Evolutionary conservation across 148 eudicot species (phyloP).

Genomic region (Arbutus unedo): DNA sequence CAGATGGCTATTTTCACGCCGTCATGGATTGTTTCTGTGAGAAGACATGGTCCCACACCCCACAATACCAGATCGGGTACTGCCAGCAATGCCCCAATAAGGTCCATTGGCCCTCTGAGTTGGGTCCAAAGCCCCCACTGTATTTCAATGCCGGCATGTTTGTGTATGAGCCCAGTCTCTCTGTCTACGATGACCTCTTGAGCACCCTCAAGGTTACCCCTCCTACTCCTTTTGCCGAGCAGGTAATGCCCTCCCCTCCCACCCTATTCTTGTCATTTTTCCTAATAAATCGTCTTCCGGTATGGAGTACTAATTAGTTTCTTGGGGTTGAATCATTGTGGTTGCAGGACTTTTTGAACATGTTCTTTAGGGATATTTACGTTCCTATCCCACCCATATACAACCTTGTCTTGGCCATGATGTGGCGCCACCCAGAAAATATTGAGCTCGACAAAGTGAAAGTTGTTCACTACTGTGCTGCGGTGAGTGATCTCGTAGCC

Average conservation of each 20-base stretch:
- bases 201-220: conserved; percentile 30
- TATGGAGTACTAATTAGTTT: not conserved
- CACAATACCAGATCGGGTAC: conserved; percentile 36
- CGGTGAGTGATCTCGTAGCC: conserved; percentile 16
- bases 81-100: conserved; percentile 39
- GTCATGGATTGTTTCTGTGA: conserved; percentile 50
- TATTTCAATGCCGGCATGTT: conserved; percentile 48
- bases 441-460: conserved; percentile 33
- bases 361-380: conserved; percentile 42
- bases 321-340: not conserved
- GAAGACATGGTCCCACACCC: conserved; percentile 41
- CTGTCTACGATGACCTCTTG: conserved; percentile 33
- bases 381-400: conserved; percentile 37
- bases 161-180: conserved; percentile 33
- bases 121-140: conserved; percentile 36
- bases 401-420: conserved; percentile 48
- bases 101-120: conserved; percentile 27
- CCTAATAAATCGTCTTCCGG: no score
- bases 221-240: conserved; percentile 46
- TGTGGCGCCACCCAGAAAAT: conserved; percentile 51
- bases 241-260: conserved; percentile 10
- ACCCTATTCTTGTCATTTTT: no score
- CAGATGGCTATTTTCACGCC: conserved; percentile 38
- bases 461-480: conserved; percentile 51
- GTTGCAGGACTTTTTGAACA: conserved; percentile 41